Percentiles rank a stretch among this genome's conserved stretches.
phyloP scores from a whole-genome alignment of 805 yeast species.

The Saccharomycopsis selenospora region DNA sequence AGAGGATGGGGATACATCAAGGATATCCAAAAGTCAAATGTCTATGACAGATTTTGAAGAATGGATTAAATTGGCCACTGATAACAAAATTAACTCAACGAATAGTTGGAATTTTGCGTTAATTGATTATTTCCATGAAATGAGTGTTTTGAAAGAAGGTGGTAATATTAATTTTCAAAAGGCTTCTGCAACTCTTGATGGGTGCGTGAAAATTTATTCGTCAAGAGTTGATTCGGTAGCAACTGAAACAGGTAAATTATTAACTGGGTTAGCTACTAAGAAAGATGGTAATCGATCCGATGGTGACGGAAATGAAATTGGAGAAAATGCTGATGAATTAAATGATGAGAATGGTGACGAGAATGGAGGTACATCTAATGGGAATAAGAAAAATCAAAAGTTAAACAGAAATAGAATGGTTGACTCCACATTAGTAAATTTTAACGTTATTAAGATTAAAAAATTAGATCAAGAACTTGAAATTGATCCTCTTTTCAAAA shows the following conservation, averaged over 20 bases:
- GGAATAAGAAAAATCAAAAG: constrained; percentile 25
- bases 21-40: constrained; percentile 24
- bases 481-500: constrained; percentile 70
- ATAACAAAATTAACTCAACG: constrained; percentile 72
- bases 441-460: constrained; percentile 44
- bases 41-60: constrained; percentile 53
- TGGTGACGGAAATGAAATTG: constrained; percentile 22
- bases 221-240: constrained; percentile 90
- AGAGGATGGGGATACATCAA: constrained; percentile 26
- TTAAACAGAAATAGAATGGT: constrained; percentile 23
- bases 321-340: constrained; percentile 22
- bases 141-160: constrained; percentile 66
- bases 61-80: constrained; percentile 80
- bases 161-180: constrained; percentile 81
- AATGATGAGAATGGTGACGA: constrained; percentile 24
- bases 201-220: constrained; percentile 88
- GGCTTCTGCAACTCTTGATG: constrained; percentile 88
- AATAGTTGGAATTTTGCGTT: constrained; percentile 89
- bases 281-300: constrained; percentile 24
- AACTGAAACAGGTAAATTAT: constrained; percentile 76
- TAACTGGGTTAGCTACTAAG: constrained; percentile 63
- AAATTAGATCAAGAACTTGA: constrained; percentile 56
- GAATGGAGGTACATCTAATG: constrained; percentile 13
- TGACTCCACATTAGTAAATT: constrained; percentile 46
- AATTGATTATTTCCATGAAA: constrained; percentile 85